Base-by-base conservation (phyloP, 345 rosid genomes). In the Aurinia saxatilis region DNA sequence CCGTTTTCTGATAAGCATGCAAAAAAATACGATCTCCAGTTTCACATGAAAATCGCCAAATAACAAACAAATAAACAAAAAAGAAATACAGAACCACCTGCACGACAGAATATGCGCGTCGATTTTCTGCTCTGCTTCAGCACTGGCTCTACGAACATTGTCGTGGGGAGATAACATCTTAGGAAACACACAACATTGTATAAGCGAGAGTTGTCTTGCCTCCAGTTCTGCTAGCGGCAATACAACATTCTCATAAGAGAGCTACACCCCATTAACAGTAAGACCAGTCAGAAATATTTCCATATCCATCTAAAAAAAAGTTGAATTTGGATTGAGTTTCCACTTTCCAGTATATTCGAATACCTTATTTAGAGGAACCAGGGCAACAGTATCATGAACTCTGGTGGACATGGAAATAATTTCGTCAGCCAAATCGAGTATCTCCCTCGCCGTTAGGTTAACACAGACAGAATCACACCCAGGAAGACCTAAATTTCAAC, bases 321-420 rank as follows among this genome's bases (percentile, higher is more conserved):
- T 2, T 17, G 60, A 37, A 21, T 11, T 15, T n/a, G n/a, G 10
- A 57, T 19, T 15, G 37, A 1, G 37, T 12, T 34, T 52, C 58
- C 44, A 39, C 16, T 46, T 45, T 59, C 33, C 49, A 37, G 27
- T 8, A 29, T 14, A 40, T 50, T 35, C 34, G 14, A 63, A 9
- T 73, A 87, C 99, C 90, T 85, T 85, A 56, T 87, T 87, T 4
- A 87, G 75, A 30, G 97, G 84, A 75, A 89, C 82, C 19, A 83
- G 87, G 50, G 96, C 95, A 30, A 87, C 88, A 2, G 71, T 66
- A 52, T 85, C 87, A 63, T 87, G 88, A 66, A 92, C 88, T 68
- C 66, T 73, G 60, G 80, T 85, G 9, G 96, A 92, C 73, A 75
- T 80, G 12, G 82, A 73, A 9, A 87, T 75, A 1, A 92, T 73